Conservation (phyloP, 169 alveolate species). For the Cryptosporidium ryanae region DNA sequence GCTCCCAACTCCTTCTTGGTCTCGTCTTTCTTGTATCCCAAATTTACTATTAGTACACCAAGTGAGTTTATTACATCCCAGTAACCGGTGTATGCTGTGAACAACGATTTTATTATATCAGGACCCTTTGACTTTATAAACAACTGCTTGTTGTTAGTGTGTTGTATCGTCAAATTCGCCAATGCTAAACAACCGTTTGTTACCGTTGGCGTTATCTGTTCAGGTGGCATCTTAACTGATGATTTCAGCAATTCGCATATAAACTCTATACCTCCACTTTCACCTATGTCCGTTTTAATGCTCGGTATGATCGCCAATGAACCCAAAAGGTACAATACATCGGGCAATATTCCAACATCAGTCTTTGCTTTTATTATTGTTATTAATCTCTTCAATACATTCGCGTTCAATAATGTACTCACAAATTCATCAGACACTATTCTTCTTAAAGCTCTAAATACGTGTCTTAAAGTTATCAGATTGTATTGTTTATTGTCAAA, state of each 20-base stretch:
- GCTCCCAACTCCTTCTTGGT: conserved; percentile 87
- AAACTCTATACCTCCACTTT: conserved; percentile 81
- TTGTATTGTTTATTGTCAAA: conserved; percentile 83
- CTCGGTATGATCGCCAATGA: conserved; percentile 84
- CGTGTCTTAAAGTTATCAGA: conserved; percentile 82
- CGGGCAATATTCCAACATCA: conserved; percentile 84
- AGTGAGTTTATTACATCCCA: conserved; percentile 90
- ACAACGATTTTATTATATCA: conserved; percentile 83
- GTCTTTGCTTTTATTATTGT: conserved; percentile 76
- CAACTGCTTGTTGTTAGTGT: conserved; percentile 83
- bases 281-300: conserved; percentile 85
- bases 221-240: conserved; percentile 80
- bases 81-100: conserved; percentile 81
- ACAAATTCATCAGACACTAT: conserved; percentile 86
- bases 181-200: conserved; percentile 90
- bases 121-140: conserved; percentile 89
- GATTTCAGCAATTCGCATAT: conserved; percentile 79
- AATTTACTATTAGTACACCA: conserved; percentile 86
- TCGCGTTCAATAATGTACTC: conserved; percentile 82
- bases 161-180: conserved; percentile 89
- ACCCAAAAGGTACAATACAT: conserved; percentile 86
- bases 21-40: conserved; percentile 86
- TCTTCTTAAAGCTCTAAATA: conserved; percentile 85
- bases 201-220: conserved; percentile 80
- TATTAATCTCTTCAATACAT: conserved; percentile 77